These are phyloP conservation scores for Calonectria montana DNA, from an alignment of 2,329 filamentous ascomycete species.

Conservation along the genomic window DNA sequence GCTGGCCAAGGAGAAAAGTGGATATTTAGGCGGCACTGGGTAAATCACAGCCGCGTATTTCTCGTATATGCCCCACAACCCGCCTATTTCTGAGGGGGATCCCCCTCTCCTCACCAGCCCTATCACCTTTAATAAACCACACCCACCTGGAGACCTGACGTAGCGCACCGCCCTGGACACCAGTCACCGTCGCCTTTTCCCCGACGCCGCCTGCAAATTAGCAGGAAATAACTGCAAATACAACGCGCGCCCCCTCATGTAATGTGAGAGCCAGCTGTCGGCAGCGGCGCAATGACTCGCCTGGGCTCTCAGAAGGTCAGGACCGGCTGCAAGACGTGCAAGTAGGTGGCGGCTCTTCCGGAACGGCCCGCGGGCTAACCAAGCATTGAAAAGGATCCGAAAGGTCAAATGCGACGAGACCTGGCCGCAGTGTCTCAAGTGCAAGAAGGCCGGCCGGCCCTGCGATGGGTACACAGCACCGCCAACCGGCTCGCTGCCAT, in stretches of 20 bases:
- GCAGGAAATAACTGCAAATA: neutral
- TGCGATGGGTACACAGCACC: slow-evolving; percentile 66
- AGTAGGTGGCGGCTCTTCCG: slow-evolving; percentile 51
- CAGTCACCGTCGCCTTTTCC: neutral
- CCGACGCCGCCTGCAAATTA: too few relatives aligned
- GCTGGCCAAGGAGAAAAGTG: neutral
- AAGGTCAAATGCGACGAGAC: slow-evolving; percentile 69
- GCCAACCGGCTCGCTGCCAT: slow-evolving; percentile 43
- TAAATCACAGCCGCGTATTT: neutral
- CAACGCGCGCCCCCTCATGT: neutral
- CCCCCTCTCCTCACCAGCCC: neutral
- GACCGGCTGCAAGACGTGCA: slow-evolving; percentile 66
- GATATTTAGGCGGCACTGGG: slow-evolving; percentile 17
- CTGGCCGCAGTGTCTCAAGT: slow-evolving; percentile 62
- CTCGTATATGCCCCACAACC: slow-evolving; percentile 28
- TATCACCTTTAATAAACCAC: slow-evolving; percentile 2
- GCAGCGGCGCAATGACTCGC: slow-evolving; percentile 35
- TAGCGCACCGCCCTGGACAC: neutral
- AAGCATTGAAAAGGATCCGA: slow-evolving; percentile 54
- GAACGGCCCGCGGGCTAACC: neutral
- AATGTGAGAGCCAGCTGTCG: neutral
- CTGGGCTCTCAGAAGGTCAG: slow-evolving; percentile 50
- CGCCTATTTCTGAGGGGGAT: neutral
- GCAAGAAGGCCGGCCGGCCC: slow-evolving; percentile 62
- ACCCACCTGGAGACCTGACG: neutral